Evolutionary conservation across 2,329 filamentous ascomycete species (phyloP), one percentile per base, ranked within the genome.

Genomic region (Diaporthe citrichinensis): DNA sequence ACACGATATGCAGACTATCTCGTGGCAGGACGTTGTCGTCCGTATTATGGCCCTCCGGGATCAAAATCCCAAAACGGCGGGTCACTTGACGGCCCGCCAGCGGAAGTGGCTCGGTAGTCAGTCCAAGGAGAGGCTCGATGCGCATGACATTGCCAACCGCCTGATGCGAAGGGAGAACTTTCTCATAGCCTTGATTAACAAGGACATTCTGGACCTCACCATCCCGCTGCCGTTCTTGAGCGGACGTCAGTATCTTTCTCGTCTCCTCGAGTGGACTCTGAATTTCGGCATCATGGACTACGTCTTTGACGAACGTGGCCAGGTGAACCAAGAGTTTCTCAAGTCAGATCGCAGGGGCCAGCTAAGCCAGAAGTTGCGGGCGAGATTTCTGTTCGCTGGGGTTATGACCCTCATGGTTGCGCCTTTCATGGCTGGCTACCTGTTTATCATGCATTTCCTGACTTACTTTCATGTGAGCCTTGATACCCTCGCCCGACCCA

Each of bases 161-260:
- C 86, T 99, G 61, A 98, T 99, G 97, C 93, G 97, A 76, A 94
- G 95, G 81, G 96, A 98, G 78, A 99, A 99, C 81, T 99, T 98
- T 80, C 90, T 98, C 77, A 98, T 99, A 80, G 97, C 97, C 6
- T 88, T 99, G 80, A 95, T 98, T 86, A 99, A 99, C 87, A 98
- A 99, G 84, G 97, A 98, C 77, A 91, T 98, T 51, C 85, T 99
- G 57, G 93, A 99, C 81, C 87, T 98, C 61, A 95, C 94, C 0
- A 89, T 98, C 3, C 95, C 95, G 2, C 84, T 99, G 2, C 97
- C 97, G 0, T 96, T 98, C 78, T 81, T 98, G 2, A 90, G 92
- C 53, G 92, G 92, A 58, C 91, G 94, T 31, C 94, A 96, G 78
- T 88, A 98, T 72, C 96, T 98, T 81, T 98, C 97, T 0, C 93